Evolutionary conservation across 805 yeast species (phyloP), one percentile per base, ranked within the genome.

Genomic region (Wickerhamomyces canadensis): DNA sequence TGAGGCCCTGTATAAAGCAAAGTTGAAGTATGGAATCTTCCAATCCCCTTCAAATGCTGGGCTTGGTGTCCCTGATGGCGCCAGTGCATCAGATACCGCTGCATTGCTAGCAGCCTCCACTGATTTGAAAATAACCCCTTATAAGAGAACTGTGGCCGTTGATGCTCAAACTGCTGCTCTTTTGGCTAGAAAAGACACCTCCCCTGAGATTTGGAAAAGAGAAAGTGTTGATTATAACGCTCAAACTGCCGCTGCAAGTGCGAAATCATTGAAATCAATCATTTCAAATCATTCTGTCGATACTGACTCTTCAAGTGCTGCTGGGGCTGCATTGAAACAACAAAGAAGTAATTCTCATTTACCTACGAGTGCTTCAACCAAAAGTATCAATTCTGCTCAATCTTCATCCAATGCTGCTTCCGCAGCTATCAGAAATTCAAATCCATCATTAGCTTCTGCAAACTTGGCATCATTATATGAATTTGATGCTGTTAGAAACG

Each of bases 1-100:
- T 48, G 85, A 80, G 55, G 93, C 93, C 6, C 61, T 80, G 38
- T 84, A 83, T 62, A 80, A 75, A 49, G 89, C 86, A 38, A 80
- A 79, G 48, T 61, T 80, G 54, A 81, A 75, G 51, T 80, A 79
- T 49, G 89, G 89, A 21, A 67, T 76, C 26, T 81, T 66, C 61
- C 62, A 67, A 32, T 64, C 70, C 46, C 83, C 74, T 33, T 75
- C 60, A 54, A 68, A 34, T 43, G 43, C 46, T 4, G 61, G 69
- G 10, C 61, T 78, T 6, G 89, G 91, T n/a, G 83, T 81, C 22
- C 70, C 74, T 43, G 70, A 79, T 41, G 68, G 74, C 29, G 49
- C 56, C 9, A 39, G 43, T 17, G 85, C 88, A 21, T 73, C 85
- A 13, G 87, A 80, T 54, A 75, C 83, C 6, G 91, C 94, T 34